Evolutionary conservation across 179 eudicot species (phyloP), one percentile per base, ranked within the genome.

Genomic region (Silene coronaria): DNA sequence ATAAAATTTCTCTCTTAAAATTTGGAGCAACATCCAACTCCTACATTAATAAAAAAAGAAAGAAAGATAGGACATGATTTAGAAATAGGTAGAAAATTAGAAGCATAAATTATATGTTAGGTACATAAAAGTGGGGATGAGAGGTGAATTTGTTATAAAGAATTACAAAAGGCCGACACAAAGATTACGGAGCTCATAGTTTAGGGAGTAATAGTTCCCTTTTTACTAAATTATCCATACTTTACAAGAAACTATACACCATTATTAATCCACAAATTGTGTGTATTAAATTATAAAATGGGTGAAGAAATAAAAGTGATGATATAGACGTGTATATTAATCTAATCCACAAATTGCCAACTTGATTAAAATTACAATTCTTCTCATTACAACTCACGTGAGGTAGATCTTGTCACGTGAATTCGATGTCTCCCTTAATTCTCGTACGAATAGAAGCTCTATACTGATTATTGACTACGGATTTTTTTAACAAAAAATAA

Each of bases 321-420:
- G 48, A 26, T n/a, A 60, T 6, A 68, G 46, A 55, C 65, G 19
- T 72, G 65, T 2, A 28, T 51, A 72, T 72, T 72, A 72, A n/a
- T 72, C 17, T n/a, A 70, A 27, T 70, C 42, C 64, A 32, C 75
- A 28, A 72, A 0, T 70, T 24, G 59, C 60, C 67, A 32, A 68
- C 48, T 60, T 58, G 21, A 32, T 42, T 13, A 26, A 22, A 46
- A 13, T 48, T 13, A 22, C 8, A 58, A 23, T 59, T 26, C 22
- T 68, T 38, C 21, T 11, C 16, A 16, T 48, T 12, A 19, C 19
- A 24, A n/a, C 74, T 77, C 79, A 77, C 75, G 79, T 77, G 79
- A 58, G 75, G 45, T 45, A 61, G 79, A 77, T 77, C 70, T 70
- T 70, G 70, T 70, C 75, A 77, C 79, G 79, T 77, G 75, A 70